A percentile compares a stretch with the other conserved stretches of the same genome.
phyloP scores from a whole-genome alignment of 495 filamentous ascomycete genomes.

The Lophium mytilinum region DNA sequence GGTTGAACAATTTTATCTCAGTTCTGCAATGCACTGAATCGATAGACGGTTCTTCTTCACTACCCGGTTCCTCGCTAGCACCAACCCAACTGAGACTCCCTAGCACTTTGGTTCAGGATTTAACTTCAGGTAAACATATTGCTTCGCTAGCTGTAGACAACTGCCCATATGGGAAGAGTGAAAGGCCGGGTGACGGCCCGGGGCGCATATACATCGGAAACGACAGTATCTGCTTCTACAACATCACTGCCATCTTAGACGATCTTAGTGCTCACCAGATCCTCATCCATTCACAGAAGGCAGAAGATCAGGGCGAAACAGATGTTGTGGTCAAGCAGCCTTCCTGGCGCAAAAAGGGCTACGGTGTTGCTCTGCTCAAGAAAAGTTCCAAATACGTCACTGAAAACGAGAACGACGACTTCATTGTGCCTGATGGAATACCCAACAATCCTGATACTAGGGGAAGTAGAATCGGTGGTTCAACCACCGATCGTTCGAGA shows the following conservation, averaged over 20 bases:
- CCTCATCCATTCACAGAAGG: slow-evolving; percentile 3
- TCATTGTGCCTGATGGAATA: slow-evolving; percentile 22
- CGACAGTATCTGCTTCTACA: slow-evolving; percentile 18
- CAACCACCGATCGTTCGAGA: background rate
- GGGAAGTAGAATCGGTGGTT: background rate
- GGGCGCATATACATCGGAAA: slow-evolving; percentile 6
- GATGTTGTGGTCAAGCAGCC: background rate
- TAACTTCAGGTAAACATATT: background rate
- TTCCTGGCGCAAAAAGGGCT: background rate
- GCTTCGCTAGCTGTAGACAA: background rate
- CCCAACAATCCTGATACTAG: background rate
- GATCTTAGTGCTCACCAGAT: slow-evolving; percentile 13
- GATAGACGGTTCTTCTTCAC: background rate
- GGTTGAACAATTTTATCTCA: slow-evolving; percentile 24
- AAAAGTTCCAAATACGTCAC: too few relatives aligned
- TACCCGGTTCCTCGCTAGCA: slow-evolving; percentile 7
- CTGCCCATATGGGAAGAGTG: too few relatives aligned
- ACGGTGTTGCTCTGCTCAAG: background rate
- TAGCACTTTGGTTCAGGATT: background rate
- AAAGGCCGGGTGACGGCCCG: background rate
- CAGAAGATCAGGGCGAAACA: background rate
- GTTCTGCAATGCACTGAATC: slow-evolving; percentile 17
- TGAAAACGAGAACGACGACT: slow-evolving; percentile 12
- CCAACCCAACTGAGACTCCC: slow-evolving; percentile 7
- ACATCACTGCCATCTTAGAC: slow-evolving; percentile 6